Evolutionary conservation across 768 basidiomycete genomes (phyloP).

Genomic region (Rhizopogon vinicolor): DNA sequence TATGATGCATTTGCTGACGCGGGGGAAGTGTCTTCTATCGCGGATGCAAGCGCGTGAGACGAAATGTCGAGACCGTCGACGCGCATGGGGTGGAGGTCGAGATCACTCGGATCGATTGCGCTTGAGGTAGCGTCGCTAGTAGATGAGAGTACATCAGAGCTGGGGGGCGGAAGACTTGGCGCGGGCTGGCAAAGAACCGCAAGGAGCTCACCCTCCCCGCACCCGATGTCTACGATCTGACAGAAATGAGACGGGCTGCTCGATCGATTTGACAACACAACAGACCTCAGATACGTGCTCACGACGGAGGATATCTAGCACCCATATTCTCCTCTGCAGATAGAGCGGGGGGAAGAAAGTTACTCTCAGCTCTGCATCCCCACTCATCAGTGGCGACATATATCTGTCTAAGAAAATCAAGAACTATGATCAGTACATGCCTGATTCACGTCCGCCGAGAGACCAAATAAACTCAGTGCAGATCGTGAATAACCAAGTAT

Average conservation of each 20-base stretch:
- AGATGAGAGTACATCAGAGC: conserved; percentile 21
- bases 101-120: not conserved
- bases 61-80: conserved; percentile 71
- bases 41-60: conserved; percentile 46
- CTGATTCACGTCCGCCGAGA: too few relatives aligned
- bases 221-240: conserved; percentile 80
- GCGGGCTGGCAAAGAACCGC: conserved; percentile 68
- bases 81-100: conserved; percentile 51
- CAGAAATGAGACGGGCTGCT: not conserved
- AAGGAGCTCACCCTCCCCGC: conserved; percentile 77
- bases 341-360: conserved; percentile 65
- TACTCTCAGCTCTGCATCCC: conserved; percentile 35
- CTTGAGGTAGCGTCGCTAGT: conserved; percentile 36
- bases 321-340: conserved; percentile 69
- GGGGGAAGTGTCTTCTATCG: conserved; percentile 45
- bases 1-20: conserved; percentile 26
- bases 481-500: too few relatives aligned
- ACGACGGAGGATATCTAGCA: conserved; percentile 55
- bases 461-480: too few relatives aligned
- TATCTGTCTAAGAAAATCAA: not conserved
- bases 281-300: conserved; percentile 52
- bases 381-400: conserved; percentile 11
- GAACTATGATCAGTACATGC: too few relatives aligned
- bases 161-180: conserved; percentile 50
- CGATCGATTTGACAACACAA: not conserved